Evolutionary conservation across 805 yeast species (phyloP).

Genomic region (Pichia thaimueangensis): DNA sequence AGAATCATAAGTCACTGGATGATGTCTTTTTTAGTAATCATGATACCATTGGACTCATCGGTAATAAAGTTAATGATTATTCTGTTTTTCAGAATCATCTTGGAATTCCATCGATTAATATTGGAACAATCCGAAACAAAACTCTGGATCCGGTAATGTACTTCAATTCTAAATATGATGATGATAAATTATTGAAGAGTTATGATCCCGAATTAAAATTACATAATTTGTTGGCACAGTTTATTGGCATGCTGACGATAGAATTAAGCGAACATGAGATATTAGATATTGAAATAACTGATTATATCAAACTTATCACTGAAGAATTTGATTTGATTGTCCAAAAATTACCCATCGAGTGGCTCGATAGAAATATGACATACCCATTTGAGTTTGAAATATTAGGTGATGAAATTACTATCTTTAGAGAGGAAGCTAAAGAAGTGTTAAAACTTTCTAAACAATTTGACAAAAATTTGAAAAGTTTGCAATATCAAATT

Average conservation of each 20-base stretch:
- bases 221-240: slow-evolving; percentile 55
- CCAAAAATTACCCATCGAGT: slow-evolving; percentile 23
- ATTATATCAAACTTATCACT: slow-evolving; percentile 41
- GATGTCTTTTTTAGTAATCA: slow-evolving; percentile 40
- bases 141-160: slow-evolving; percentile 47
- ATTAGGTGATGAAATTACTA: slow-evolving; percentile 31
- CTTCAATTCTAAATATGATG: slow-evolving; percentile 53
- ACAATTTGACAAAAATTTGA: slow-evolving; percentile 19
- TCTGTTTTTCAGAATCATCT: slow-evolving; percentile 58
- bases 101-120: slow-evolving; percentile 57
- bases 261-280: slow-evolving; percentile 54
- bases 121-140: slow-evolving; percentile 36
- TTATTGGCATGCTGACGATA: slow-evolving; percentile 49
- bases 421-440: slow-evolving; percentile 3
- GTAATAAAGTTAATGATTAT: slow-evolving; percentile 46
- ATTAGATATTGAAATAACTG: slow-evolving; percentile 38
- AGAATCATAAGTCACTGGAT: slow-evolving; percentile 35
- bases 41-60: slow-evolving; percentile 35
- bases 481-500: slow-evolving; percentile 42
- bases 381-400: slow-evolving; percentile 8
- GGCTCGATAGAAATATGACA: slow-evolving; percentile 23
- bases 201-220: slow-evolving; percentile 40
- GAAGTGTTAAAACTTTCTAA: slow-evolving; percentile 11
- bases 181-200: slow-evolving; percentile 47
- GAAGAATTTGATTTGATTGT: slow-evolving; percentile 29